Evolutionary conservation across 495 filamentous ascomycete genomes (phyloP), one percentile per base, ranked within the genome.

Genomic region (Hamigera avellanea): DNA sequence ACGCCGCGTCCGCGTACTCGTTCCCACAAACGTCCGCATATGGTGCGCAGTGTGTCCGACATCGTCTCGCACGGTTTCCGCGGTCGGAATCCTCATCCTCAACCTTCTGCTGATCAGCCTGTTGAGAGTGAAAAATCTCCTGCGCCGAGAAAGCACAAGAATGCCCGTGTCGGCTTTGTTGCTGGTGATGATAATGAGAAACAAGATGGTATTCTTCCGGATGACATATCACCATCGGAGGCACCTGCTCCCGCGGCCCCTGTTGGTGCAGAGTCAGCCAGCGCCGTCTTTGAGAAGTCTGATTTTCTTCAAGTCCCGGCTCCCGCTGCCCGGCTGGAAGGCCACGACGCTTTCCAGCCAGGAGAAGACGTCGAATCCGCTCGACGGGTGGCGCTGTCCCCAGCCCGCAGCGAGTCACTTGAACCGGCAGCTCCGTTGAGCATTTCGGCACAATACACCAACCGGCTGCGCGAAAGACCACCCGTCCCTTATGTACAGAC

Each of bases 401-500:
- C 59, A 2, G 32, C 54, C 6, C 54, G 54, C 27, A 62, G 50
- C 18, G 57, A 56, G 17, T 61, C 59, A 0, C 14, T 47, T 8
- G 56, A 54, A 7, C 54, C 56, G 7, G 41, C 42, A 3, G 25
- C 39, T 15, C 45, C 50, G n/a, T 18, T 55, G 14, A 54, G 35
- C 9, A 35, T 53, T 12, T 41, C 53, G 1, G 36, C 54, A 4
- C 56, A 50, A 13, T 86, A 86, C 53, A 85, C 80, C 0, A 67
- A 68, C 25, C 55, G 59, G 15, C 67, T 84, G 7, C 73, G 74
- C 25, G 61, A 61, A 25, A 66, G 63, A 13, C 76, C 80, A 0
- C 71, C 71, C 1, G 72, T 81, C 28, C 75, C 83, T 0, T 95
- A 81, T 46, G 25, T 61, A 1, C 75, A 86, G 43, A 75, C 77